phyloP scores from a whole-genome alignment of 495 filamentous ascomycete species.

The Aspergillus asperescens region DNA sequence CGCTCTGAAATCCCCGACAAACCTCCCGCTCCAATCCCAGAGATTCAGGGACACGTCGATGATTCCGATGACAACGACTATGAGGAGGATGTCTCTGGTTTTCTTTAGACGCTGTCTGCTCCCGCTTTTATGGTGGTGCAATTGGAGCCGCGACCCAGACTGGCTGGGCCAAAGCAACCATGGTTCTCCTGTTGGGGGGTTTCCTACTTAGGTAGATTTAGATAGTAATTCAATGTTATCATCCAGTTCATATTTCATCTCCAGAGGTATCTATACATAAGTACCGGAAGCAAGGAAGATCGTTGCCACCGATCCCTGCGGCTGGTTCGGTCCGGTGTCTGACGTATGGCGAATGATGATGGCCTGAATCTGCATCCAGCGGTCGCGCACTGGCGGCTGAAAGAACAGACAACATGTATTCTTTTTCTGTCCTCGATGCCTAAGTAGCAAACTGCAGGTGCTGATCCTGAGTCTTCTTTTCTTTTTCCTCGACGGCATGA shows the following conservation, averaged over 20 bases:
- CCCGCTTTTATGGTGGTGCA: neutral
- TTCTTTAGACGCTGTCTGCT: neutral
- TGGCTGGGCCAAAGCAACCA: neutral
- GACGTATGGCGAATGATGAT: slow-evolving; percentile 6
- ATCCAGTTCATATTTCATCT: neutral
- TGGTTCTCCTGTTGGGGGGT: neutral
- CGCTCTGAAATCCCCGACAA: slow-evolving; percentile 8
- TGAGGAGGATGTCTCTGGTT: neutral
- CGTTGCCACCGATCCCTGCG: neutral
- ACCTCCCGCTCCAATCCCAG: slow-evolving; percentile 9
- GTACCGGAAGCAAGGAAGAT: neutral
- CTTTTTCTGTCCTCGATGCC: slow-evolving; percentile 6
- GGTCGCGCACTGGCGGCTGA: slow-evolving; percentile 14
- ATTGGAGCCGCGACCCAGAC: too few species aligned
- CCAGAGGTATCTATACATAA: neutral
- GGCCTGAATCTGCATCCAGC: too few species aligned
- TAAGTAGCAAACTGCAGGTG: slow-evolving; percentile 8
- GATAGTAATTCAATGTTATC: neutral
- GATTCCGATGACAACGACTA: slow-evolving; percentile 18
- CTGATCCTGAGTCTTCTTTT: slow-evolving; percentile 8
- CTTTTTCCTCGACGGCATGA: neutral
- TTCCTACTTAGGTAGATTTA: neutral
- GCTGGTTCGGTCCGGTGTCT: slow-evolving; percentile 1
- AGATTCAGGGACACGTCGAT: neutral
- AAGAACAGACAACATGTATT: slow-evolving; percentile 9